Base-by-base conservation (phyloP, 1,284 basidiomycete genomes). In the Ustilago tritici region DNA sequence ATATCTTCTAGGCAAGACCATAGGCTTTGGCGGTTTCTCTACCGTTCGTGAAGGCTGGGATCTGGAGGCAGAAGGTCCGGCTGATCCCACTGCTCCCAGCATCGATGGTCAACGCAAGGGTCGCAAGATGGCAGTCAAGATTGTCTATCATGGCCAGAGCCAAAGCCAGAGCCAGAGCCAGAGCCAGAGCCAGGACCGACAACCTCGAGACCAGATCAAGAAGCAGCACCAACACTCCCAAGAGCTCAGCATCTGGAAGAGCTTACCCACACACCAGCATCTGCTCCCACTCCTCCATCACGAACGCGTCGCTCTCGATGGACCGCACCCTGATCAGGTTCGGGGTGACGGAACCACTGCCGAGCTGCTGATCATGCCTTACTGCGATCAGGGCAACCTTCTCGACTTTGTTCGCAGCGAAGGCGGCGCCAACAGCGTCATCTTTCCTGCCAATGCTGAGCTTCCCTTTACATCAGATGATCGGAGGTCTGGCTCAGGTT, bases 11-110 rank as follows among this genome's bases (percentile, higher is more conserved):
- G 94, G 93, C 23, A 89, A 89, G 56, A 88, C 93, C 76, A 90
- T 98, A 11, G 95, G 93, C 17, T 89, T 90, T 61, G 95, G 95
- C 7, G 93, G 92, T 9, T 95, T 95, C 85, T 94, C 93, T n/a
- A 91, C 91, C 49, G 93, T 98, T 56, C 89, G 93, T 52, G 90
- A 91, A 46, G 95, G 64, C 12, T 83, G 70, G 76, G 82, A 82
- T 56, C 56, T 79, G 12, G 65, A 70, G 32, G 66, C 59, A 4
- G 52, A 71, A 52, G 67, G 54, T 17, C 64, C 70, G 1, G 36
- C 59, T 32, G 62, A 75, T n/a, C 68, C 64, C 1, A 58, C 68
- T 7, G 65, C 68, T 43, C 68, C 75, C 31, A n/a, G 56, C 10
- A 53, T 69, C 41, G 65, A 74, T 17, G 70, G 76, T 19, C 60